Base-by-base conservation (phyloP, 805 yeast genomes). In the Lipomyces sp. region DNA sequence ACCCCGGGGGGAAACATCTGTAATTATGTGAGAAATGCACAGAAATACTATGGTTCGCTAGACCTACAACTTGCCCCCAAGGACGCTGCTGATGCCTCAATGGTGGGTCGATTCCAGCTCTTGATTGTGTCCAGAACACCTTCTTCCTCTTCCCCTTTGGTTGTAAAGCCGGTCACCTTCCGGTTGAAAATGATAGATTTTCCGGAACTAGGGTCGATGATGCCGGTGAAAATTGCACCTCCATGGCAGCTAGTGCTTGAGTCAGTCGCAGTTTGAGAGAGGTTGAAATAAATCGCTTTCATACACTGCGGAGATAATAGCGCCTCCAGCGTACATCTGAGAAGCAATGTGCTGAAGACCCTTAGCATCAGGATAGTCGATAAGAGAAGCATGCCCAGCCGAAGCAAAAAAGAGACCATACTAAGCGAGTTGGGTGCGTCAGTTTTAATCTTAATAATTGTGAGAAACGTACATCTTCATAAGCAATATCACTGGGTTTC, bases 211-310 rank as follows among this genome's bases (percentile, higher is more conserved):
- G 73, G 68, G 69, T 84, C 85, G 53, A 73, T 77, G 69, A 87
- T 74, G 55, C 80, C 79, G n/a, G 80, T 83, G 66, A 87, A 84
- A 8, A 35, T 35, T 2, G 39, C 39, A 35, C 39, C 88, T 6
- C 89, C 91, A 71, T 87, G 90, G 76, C 91, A 87, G 7, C 87
- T 90, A 15, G 33, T n/a, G n/a, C n/a, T n/a, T n/a, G n/a, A n/a
- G n/a, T n/a, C n/a, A n/a, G n/a, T n/a, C n/a, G n/a, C n/a, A n/a
- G n/a, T n/a, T n/a, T n/a, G n/a, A n/a, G n/a, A n/a, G n/a, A 34
- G 2, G 2, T 2, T 2, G 13, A 4, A 35, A 35, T 35, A 0
- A 35, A 4, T 4, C 11, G 2, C 39, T 35, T 7, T 2, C 55
- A 75, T 90, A 87, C 10, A 87, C 90, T 11, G 90, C 89, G 54